Conservation (phyloP, 2,329 filamentous ascomycete species). For the Microascus cirrosus region DNA sequence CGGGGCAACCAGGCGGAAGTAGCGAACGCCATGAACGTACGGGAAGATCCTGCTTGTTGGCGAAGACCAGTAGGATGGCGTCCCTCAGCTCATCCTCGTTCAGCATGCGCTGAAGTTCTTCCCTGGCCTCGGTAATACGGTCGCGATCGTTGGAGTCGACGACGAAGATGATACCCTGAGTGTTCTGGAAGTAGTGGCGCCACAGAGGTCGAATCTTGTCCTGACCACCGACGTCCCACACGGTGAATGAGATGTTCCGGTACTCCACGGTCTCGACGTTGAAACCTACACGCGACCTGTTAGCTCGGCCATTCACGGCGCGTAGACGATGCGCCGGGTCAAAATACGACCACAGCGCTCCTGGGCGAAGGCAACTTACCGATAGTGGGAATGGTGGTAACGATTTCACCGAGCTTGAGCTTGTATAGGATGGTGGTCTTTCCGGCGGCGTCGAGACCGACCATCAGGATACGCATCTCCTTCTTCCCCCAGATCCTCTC, state of each 20-base stretch:
- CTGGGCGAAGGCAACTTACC: constrained; percentile 44
- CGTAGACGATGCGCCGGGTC: not conserved
- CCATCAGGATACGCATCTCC: constrained; percentile 99
- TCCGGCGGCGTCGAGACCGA: constrained; percentile 97
- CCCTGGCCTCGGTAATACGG: constrained; percentile 91
- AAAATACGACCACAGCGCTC: not conserved
- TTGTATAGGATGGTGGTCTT: constrained; percentile 99
- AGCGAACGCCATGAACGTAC: constrained; percentile 43
- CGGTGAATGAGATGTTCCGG: constrained; percentile 99
- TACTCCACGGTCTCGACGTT: constrained; percentile 99
- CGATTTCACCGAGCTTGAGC: constrained; percentile 98
- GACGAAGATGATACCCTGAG: constrained; percentile 99
- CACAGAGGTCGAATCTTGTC: constrained; percentile 99
- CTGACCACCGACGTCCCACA: constrained; percentile 99
- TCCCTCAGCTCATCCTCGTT: constrained; percentile 98
- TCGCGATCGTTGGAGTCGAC: constrained; percentile 98
- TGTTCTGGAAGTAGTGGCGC: constrained; percentile 99
- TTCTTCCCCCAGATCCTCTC: constrained; percentile 97
- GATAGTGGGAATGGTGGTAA: constrained; percentile 98
- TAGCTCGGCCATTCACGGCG: not conserved
- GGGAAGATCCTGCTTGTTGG: constrained; percentile 99
- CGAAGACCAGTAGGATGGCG: constrained; percentile 91
- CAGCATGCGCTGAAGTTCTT: constrained; percentile 95
- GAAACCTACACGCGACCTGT: constrained; percentile 53
- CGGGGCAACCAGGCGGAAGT: not conserved